Evolutionary conservation across 2,329 filamentous ascomycete species (phyloP), one percentile per base, ranked within the genome.

Genomic region (Ceratocystis albifundus): DNA sequence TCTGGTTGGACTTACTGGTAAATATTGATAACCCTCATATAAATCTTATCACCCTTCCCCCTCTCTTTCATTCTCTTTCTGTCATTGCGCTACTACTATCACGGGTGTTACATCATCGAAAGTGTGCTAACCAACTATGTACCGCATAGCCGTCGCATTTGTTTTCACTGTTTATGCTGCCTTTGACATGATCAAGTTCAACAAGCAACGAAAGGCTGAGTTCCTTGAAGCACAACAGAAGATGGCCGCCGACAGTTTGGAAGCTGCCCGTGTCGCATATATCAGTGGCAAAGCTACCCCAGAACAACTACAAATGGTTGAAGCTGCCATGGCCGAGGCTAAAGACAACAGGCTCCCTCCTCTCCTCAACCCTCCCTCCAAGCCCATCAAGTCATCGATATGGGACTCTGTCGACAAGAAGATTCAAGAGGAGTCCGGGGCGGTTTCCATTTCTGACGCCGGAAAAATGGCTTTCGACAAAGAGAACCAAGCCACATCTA

Each of bases 141-240:
- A n/a, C 22, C 12, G n/a, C 45, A 10, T 65, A 84, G 82, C 77
- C 62, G 76, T 85, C 68, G 82, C 82, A 68, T 77, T 79, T 69
- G 76, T 84, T 32, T 77, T 83, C 50, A 84, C 81, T 65, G 75
- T 80, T 69, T 85, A 84, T 76, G 83, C 83, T 45, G 80, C 82
- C 20, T 80, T 78, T 76, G 83, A 85, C 74, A 85, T 85, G 83
- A 77, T 84, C 68, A 76, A 78, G 65, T 81, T 82, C 74, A 85
- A 85, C 77, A 80, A 80, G 71, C 80, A 81, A 75, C 82, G 82
- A 71, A 82, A 82, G 71, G 76, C 75, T 71, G 83, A 85, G 73
- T 85, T 84, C 77, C 72, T 81, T 71, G 79, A 81, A 67, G 77
- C 81, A 65, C 82, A 84, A 72, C 78, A 78, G 73, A 75, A 78